Evolutionary conservation across 139 green algal species (phyloP).

Genomic region (Coelastrella sp.): DNA sequence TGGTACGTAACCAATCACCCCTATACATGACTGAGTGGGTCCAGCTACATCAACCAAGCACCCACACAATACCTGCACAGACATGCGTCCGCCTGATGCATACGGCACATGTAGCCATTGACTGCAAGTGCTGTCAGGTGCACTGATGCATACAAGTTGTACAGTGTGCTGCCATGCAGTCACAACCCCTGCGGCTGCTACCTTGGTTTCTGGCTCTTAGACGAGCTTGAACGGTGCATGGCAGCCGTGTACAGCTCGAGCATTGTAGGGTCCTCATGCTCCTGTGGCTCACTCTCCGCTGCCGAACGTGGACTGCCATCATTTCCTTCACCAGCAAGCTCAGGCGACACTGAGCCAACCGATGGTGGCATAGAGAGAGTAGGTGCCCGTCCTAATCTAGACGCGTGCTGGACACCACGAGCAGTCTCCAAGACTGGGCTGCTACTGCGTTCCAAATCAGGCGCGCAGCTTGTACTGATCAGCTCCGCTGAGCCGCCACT

Average conservation of each 20-base stretch:
- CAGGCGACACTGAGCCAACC: neutral
- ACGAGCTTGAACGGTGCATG: neutral
- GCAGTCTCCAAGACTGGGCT: neutral
- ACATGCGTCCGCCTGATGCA: no score
- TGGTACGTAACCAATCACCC: no score
- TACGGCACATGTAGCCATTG: no score
- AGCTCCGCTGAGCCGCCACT: neutral
- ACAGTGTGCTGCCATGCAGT: no score
- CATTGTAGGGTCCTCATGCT: conserved; percentile 41
- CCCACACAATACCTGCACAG: no score
- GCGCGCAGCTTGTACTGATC: neutral
- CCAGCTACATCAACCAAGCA: no score
- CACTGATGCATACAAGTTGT: no score
- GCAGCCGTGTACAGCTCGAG: conserved; percentile 37
- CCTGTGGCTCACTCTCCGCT: neutral
- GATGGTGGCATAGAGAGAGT: neutral
- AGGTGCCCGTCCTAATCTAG: neutral
- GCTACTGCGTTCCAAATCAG: neutral
- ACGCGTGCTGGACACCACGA: neutral
- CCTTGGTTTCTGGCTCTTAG: no score
- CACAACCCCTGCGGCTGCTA: no score
- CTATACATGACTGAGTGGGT: no score
- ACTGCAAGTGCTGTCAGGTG: no score
- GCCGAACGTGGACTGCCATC: neutral
- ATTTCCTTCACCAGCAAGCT: neutral